Evolutionary conservation across 2,329 filamentous ascomycete species (phyloP), one percentile per base, ranked within the genome.

Genomic region (Lasiodiplodia hormozganensis): DNA sequence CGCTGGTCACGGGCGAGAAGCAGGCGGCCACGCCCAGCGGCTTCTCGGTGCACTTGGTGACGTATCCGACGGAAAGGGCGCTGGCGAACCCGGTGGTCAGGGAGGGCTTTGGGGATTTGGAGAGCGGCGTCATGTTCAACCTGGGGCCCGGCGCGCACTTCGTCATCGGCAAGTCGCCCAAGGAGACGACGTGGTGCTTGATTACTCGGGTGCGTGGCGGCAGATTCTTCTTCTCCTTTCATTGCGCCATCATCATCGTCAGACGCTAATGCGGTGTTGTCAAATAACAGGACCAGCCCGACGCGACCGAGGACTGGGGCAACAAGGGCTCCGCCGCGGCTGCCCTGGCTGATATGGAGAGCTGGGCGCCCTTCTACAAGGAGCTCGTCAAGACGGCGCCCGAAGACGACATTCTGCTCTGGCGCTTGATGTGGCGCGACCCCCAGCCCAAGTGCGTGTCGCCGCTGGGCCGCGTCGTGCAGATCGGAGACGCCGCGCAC

Each of bases 351-450:
- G 18, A 11, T 2, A 23, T 51, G 16, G 11, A n/a, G 8, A 2
- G 3, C 2, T 51, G 47, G 47, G n/a, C 47, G 47, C 47, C 47
- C 6, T 51, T 51, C 10, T n/a, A 10, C 18, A 51, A n/a, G 21
- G 47, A 51, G n/a, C n/a, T 51, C 2, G 1, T 51, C 47, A 51
- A 51, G 18, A 1, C 1, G 8, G 80, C 80, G 0, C 78, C 79
- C 2, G 65, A 69, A 10, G 71, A 74, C 4, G 69, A 69, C 10
- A 71, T 84, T 23, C 79, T 87, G 1, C 84, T 86, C 72, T 87
- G 85, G 85, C 86, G 86, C 70, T 83, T 87, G 25, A 85, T 85
- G 53, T 86, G 85, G 69, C 80, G 85, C 53, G 84, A 86, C 71
- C 85, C 85, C 0, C 77, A 85, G 14, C 82, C 84, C 0, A 83